Evolutionary conservation across 208 protist genomes (phyloP).

Genomic region (Acanthamoeba quina): DNA sequence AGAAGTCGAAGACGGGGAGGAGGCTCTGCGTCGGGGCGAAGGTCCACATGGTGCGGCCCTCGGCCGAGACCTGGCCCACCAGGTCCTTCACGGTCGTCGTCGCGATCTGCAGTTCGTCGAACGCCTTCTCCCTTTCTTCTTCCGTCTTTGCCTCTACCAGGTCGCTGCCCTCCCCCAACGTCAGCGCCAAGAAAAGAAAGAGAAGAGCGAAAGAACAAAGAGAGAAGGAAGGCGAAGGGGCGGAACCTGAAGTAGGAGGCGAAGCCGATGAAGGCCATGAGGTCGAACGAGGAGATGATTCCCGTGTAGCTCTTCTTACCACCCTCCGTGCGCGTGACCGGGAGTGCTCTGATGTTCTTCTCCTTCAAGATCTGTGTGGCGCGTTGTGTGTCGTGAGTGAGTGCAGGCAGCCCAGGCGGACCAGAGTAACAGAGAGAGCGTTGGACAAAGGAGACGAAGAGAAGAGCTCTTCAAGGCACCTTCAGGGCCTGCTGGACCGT

Average conservation of each 20-base stretch:
- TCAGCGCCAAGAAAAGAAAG: too few relatives aligned
- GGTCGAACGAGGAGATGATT: slow-evolving; percentile 41
- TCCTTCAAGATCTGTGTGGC: slow-evolving; percentile 11
- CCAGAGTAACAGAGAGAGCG: background rate
- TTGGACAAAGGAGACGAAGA: background rate
- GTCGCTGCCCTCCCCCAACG: background rate
- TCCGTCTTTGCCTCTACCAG: slow-evolving; percentile 23
- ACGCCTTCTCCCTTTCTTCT: slow-evolving; percentile 2
- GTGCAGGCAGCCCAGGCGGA: background rate
- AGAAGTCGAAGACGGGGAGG: slow-evolving; percentile 11
- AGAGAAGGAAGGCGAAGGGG: background rate
- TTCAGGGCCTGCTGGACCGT: background rate
- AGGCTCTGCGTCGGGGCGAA: slow-evolving; percentile 9
- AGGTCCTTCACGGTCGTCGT: slow-evolving; percentile 23
- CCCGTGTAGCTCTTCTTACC: slow-evolving; percentile 21
- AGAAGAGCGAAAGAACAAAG: background rate
- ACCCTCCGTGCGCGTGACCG: background rate
- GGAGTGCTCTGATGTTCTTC: background rate
- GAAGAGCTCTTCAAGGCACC: background rate
- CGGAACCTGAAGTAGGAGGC: slow-evolving; percentile 24
- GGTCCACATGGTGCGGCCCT: slow-evolving; percentile 40
- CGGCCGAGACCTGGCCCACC: slow-evolving; percentile 24
- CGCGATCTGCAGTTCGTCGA: slow-evolving; percentile 8
- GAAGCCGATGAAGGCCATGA: slow-evolving; percentile 38
- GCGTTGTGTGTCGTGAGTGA: background rate